Conservation (phyloP, 345 rosid species). For the Carallia brachiata region DNA sequence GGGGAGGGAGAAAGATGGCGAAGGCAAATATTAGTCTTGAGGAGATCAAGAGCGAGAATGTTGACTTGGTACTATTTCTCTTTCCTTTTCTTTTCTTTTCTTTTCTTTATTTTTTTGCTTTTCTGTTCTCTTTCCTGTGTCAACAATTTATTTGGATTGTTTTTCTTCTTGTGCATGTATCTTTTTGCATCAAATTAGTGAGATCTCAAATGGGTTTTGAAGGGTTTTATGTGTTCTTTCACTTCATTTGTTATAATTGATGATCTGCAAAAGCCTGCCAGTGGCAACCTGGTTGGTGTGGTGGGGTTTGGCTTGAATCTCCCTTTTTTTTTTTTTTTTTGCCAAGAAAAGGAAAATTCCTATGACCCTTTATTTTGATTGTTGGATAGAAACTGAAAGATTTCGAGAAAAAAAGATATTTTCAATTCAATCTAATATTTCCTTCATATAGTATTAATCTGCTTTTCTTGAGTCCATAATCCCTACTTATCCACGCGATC, state of each 20-base stretch:
- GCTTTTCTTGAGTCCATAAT: background rate
- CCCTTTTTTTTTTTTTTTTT: background rate
- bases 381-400: background rate
- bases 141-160: background rate
- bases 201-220: too few species aligned
- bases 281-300: too few species aligned
- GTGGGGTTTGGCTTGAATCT: background rate
- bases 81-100: background rate
- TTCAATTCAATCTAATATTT: background rate
- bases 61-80: constrained; percentile 21
- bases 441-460: background rate
- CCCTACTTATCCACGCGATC: background rate
- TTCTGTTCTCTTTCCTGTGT: background rate
- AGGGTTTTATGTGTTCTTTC: too few species aligned
- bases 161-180: background rate
- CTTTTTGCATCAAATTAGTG: too few species aligned
- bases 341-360: too few species aligned
- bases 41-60: constrained; percentile 29
- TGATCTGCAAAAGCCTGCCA: too few species aligned
- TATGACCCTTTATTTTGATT: background rate
- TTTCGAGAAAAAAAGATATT: background rate
- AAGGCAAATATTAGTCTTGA: constrained; percentile 19
- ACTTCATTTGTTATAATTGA: too few species aligned
- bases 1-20: constrained; percentile 2
- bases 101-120: background rate